These are phyloP conservation scores for Fusarium albosuccineum DNA, from an alignment of 2,329 filamentous ascomycete genomes.

Conservation along the genomic window DNA sequence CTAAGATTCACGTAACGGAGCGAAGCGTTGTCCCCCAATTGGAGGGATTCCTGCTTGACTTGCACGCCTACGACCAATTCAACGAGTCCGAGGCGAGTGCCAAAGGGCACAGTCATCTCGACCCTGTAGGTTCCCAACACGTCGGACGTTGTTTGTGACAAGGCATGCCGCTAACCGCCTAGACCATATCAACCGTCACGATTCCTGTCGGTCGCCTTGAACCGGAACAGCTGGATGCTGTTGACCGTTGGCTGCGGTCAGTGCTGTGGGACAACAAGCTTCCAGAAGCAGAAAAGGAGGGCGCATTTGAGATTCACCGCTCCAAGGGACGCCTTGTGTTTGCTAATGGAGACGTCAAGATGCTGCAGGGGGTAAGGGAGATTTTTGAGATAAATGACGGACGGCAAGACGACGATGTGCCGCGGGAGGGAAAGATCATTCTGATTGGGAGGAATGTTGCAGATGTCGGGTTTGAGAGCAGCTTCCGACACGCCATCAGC, in stretches of 20 bases:
- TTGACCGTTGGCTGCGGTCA: conserved; percentile 86
- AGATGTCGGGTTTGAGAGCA: conserved; percentile 65
- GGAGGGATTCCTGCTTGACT: conserved; percentile 87
- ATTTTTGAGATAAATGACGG: conserved; percentile 90
- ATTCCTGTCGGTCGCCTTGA: conserved; percentile 74
- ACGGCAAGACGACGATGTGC: conserved; percentile 49
- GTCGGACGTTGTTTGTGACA: not conserved
- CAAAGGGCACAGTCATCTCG: conserved; percentile 91
- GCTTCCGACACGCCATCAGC: conserved; percentile 50
- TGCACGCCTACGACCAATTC: conserved; percentile 93
- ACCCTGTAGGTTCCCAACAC: conserved; percentile 72
- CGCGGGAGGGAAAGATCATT: conserved; percentile 68
- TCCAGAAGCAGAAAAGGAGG: conserved; percentile 57
- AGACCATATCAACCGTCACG: conserved; percentile 88
- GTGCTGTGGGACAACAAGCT: conserved; percentile 85
- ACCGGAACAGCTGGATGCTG: conserved; percentile 66
- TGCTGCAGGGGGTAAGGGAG: conserved; percentile 92
- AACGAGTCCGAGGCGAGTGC: conserved; percentile 76
- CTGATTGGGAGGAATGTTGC: conserved; percentile 71
- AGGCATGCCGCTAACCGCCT: conserved; percentile 28
- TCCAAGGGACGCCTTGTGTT: conserved; percentile 84
- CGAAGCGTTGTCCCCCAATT: conserved; percentile 84
- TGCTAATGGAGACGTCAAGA: conserved; percentile 73
- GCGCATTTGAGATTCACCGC: conserved; percentile 83
- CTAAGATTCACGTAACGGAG: conserved; percentile 84